Evolutionary conservation across 306 rosid genomes (phyloP).

Genomic region (Hippophae gyantsensis): DNA sequence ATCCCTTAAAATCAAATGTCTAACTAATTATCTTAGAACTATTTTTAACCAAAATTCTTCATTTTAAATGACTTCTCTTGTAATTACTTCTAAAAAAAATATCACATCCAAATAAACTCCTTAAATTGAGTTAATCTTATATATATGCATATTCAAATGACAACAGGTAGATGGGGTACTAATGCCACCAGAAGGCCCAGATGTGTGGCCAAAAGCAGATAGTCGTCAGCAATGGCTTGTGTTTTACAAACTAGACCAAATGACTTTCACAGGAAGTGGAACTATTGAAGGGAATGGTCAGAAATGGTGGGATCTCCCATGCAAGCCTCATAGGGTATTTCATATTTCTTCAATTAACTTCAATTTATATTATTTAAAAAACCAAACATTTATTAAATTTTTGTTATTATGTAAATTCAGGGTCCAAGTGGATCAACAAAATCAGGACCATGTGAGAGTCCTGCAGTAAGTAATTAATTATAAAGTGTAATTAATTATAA

Average conservation of each 20-base stretch:
- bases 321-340: slow-evolving; percentile 94
- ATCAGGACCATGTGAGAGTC: slow-evolving; percentile 84
- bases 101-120: too few species aligned
- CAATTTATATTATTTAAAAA: neutral
- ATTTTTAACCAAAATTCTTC: too few species aligned
- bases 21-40: too few species aligned
- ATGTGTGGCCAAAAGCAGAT: slow-evolving; percentile 66
- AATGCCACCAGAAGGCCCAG: slow-evolving; percentile 90
- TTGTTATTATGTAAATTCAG: slow-evolving; percentile 29
- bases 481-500: slow-evolving; percentile 12
- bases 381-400: neutral
- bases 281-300: slow-evolving; percentile 91
- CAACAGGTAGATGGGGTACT: slow-evolving; percentile 76
- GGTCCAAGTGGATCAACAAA: slow-evolving; percentile 53
- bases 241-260: slow-evolving; percentile 64
- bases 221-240: slow-evolving; percentile 81
- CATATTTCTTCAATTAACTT: neutral
- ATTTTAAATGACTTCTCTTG: too few species aligned
- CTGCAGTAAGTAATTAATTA: slow-evolving; percentile 49
- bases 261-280: slow-evolving; percentile 82
- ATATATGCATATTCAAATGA: too few species aligned
- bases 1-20: too few species aligned
- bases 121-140: too few species aligned
- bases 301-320: slow-evolving; percentile 94
- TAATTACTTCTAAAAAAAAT: too few species aligned